These are phyloP conservation scores for Trametes meyenii DNA, from an alignment of 768 basidiomycete genomes.

Conservation along the genomic window DNA sequence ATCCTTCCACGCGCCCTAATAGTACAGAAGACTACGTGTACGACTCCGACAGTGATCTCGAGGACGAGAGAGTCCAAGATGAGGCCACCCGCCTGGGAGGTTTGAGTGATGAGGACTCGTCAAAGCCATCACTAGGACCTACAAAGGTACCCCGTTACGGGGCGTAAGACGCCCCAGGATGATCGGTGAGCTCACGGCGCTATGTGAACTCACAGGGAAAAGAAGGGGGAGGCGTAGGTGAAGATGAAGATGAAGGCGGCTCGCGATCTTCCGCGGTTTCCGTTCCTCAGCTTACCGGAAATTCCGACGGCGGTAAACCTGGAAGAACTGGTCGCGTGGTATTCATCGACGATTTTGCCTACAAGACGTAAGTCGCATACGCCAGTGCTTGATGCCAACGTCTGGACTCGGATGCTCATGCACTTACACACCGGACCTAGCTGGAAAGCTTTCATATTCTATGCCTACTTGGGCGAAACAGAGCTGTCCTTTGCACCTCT, in stretches of 20 bases:
- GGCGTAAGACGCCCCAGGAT: too few species aligned
- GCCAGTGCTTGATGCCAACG: background rate
- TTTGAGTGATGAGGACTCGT: too few species aligned
- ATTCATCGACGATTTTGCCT: slow-evolving; percentile 7
- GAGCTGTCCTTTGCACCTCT: slow-evolving; percentile 9
- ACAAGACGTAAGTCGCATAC: slow-evolving; percentile 6
- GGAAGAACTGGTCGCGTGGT: slow-evolving; percentile 4
- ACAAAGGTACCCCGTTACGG: too few species aligned
- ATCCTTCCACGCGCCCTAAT: background rate
- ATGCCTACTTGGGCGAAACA: slow-evolving; percentile 1
- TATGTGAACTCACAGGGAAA: too few species aligned
- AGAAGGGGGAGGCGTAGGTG: too few species aligned
- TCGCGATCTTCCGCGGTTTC: too few species aligned
- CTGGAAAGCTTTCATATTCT: slow-evolving; percentile 6
- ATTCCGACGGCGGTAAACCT: background rate
- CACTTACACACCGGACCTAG: background rate
- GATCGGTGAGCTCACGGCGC: too few species aligned
- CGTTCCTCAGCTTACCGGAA: background rate
- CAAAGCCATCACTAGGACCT: too few species aligned
- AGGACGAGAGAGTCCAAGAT: background rate
- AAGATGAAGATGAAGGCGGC: too few species aligned
- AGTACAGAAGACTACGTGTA: slow-evolving; percentile 1
- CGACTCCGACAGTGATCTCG: slow-evolving; percentile 12
- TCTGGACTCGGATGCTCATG: background rate
- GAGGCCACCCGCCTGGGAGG: background rate